Percentiles rank a stretch among this genome's conserved stretches.
These are phyloP conservation scores for Sporisorium sorghi DNA, from an alignment of 1,284 basidiomycete genomes.

Conservation along the genomic window DNA sequence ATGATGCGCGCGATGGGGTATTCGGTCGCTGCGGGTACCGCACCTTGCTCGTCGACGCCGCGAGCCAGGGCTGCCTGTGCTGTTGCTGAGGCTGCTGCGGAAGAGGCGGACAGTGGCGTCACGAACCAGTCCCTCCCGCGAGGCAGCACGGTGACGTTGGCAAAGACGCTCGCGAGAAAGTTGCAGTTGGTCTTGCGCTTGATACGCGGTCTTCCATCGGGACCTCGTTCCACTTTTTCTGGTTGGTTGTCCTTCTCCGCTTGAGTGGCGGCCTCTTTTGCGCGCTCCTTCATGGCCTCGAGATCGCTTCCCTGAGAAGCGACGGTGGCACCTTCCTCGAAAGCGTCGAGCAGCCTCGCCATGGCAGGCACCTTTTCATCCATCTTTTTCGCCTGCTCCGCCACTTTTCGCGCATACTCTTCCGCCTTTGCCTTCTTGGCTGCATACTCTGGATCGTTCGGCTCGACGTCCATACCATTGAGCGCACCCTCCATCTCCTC, in stretches of 20 bases:
- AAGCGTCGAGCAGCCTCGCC: constrained; percentile 63
- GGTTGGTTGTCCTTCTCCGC: constrained; percentile 35
- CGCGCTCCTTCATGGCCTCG: constrained; percentile 62
- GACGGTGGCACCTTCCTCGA: constrained; percentile 67
- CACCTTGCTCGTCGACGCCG: constrained; percentile 33
- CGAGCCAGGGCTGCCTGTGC: constrained; percentile 51
- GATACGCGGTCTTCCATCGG: constrained; percentile 56
- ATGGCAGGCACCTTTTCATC: constrained; percentile 63
- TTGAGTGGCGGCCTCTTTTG: constrained; percentile 47
- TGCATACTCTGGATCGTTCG: constrained; percentile 59
- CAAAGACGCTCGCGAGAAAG: constrained; percentile 68
- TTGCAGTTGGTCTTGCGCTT: constrained; percentile 67
- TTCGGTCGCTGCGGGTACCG: constrained; percentile 44
- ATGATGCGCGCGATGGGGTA: constrained; percentile 67
- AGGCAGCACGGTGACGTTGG: constrained; percentile 65
- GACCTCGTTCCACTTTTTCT: constrained; percentile 50
- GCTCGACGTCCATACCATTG: constrained; percentile 64
- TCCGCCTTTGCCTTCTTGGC: constrained; percentile 53
- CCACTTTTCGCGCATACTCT: constrained; percentile 49
- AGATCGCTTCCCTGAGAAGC: constrained; percentile 54
- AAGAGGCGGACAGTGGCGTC: constrained; percentile 52
- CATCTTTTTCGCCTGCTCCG: constrained; percentile 51
- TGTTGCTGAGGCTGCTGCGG: constrained; percentile 44
- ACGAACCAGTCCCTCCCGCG: constrained; percentile 67
- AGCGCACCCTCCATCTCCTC: constrained; percentile 58